phyloP scores from a whole-genome alignment of 176 grass and related monocot species.

The Oryza nivara region DNA sequence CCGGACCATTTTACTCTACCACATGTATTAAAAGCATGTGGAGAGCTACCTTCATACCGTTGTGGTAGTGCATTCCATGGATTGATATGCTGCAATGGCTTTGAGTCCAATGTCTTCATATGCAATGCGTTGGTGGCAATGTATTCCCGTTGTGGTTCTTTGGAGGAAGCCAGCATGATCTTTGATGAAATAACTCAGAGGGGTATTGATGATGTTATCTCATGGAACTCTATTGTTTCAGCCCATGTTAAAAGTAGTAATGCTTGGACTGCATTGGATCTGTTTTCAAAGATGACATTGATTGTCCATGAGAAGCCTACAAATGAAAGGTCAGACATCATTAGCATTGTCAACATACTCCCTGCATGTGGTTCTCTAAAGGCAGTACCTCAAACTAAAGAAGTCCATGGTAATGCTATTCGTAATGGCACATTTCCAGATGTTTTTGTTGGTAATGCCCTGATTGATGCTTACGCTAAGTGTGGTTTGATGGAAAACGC shows the following conservation, averaged over 20 bases:
- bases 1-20: slow-evolving; percentile 86
- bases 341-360: slow-evolving; percentile 88
- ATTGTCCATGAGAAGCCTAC: slow-evolving; percentile 57
- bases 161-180: slow-evolving; percentile 57
- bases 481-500: slow-evolving; percentile 71
- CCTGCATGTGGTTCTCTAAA: slow-evolving; percentile 86
- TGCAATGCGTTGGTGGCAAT: slow-evolving; percentile 79
- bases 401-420: slow-evolving; percentile 83
- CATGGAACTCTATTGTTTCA: slow-evolving; percentile 86
- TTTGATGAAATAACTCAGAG: slow-evolving; percentile 75
- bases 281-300: slow-evolving; percentile 66
- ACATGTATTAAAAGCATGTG: slow-evolving; percentile 74
- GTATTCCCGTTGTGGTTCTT: slow-evolving; percentile 70
- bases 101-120: slow-evolving; percentile 71
- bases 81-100: slow-evolving; percentile 66
- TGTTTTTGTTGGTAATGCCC: slow-evolving; percentile 77
- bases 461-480: slow-evolving; percentile 79
- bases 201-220: slow-evolving; percentile 85
- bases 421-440: slow-evolving; percentile 66
- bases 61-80: slow-evolving; percentile 70
- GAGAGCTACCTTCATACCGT: slow-evolving; percentile 68
- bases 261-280: slow-evolving; percentile 51
- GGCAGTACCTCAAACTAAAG: slow-evolving; percentile 63
- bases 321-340: slow-evolving; percentile 63
- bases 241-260: slow-evolving; percentile 63